A percentile compares a stretch with the other conserved stretches of the same genome.
phyloP scores from a whole-genome alignment of 306 rosid species.

The Ziziphus jujuba region DNA sequence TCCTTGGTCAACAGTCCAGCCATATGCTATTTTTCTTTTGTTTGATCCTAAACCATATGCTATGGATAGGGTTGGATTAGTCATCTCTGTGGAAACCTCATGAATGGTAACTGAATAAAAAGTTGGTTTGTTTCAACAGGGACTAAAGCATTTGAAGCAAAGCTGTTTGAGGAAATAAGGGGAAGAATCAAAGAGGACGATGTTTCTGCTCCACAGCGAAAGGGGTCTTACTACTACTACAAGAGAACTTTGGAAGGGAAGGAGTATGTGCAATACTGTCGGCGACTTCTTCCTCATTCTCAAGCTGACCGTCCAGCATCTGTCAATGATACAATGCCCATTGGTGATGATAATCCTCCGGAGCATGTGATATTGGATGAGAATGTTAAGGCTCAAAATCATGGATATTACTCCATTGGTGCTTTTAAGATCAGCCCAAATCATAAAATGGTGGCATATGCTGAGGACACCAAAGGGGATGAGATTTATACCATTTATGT shows the following conservation, averaged over 20 bases:
- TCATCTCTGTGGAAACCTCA: background rate
- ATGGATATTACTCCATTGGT: slow-evolving; percentile 54
- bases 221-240: slow-evolving; percentile 73
- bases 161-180: slow-evolving; percentile 68
- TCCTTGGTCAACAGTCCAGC: too few species aligned
- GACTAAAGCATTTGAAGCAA: slow-evolving; percentile 59
- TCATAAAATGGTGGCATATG: slow-evolving; percentile 77
- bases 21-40: background rate
- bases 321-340: slow-evolving; percentile 65
- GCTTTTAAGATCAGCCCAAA: slow-evolving; percentile 79
- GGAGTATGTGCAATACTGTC: slow-evolving; percentile 81
- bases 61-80: too few species aligned
- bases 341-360: slow-evolving; percentile 60
- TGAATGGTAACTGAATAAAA: background rate
- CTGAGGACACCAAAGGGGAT: slow-evolving; percentile 90
- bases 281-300: slow-evolving; percentile 50
- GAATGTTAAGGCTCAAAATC: slow-evolving; percentile 67
- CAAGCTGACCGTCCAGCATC: slow-evolving; percentile 43
- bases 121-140: slow-evolving; percentile 36
- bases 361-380: slow-evolving; percentile 88
- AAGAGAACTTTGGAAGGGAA: slow-evolving; percentile 59
- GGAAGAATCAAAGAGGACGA: slow-evolving; percentile 91
- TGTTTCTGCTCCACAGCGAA: slow-evolving; percentile 61
- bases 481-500: slow-evolving; percentile 77
- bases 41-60: background rate